Conservation (phyloP, 2,329 filamentous ascomycete species). For the Pyrenochaeta sp. region DNA sequence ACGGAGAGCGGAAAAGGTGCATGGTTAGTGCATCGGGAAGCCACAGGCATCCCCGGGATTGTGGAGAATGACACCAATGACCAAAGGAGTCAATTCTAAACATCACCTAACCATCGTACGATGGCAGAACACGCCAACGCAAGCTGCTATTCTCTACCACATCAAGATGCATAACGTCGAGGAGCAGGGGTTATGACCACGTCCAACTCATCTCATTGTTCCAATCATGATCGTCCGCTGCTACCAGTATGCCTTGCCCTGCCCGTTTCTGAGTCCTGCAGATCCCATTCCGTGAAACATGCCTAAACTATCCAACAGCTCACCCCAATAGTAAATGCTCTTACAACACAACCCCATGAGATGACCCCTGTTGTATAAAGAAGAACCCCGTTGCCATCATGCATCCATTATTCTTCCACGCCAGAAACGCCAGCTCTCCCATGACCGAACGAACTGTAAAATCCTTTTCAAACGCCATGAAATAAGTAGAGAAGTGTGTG, state of each 20-base stretch:
- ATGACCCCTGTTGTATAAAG: neutral
- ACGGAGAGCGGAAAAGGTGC: neutral
- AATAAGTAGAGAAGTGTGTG: constrained; percentile 4
- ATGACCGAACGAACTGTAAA: constrained; percentile 2
- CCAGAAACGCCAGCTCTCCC: constrained; percentile 8
- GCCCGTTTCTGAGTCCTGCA: neutral
- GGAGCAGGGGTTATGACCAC: too few relatives aligned
- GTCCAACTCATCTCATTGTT: neutral
- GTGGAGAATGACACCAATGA: too few relatives aligned
- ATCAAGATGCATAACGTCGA: too few relatives aligned
- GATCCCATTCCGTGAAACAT: neutral
- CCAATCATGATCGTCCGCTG: neutral
- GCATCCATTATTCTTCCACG: constrained; percentile 2
- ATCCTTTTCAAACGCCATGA: constrained; percentile 16
- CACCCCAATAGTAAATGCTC: neutral
- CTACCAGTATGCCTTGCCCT: neutral
- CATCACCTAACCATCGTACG: too few relatives aligned
- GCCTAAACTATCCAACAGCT: constrained; percentile 1
- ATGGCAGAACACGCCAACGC: too few relatives aligned
- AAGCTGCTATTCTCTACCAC: too few relatives aligned
- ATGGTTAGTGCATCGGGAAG: neutral
- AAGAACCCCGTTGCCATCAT: constrained; percentile 9
- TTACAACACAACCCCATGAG: neutral
- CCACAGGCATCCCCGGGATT: neutral
- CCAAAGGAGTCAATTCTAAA: too few relatives aligned